Evolutionary conservation across 352 stramenopile species (phyloP).

Genomic region (Phytopythium kandeliae): DNA sequence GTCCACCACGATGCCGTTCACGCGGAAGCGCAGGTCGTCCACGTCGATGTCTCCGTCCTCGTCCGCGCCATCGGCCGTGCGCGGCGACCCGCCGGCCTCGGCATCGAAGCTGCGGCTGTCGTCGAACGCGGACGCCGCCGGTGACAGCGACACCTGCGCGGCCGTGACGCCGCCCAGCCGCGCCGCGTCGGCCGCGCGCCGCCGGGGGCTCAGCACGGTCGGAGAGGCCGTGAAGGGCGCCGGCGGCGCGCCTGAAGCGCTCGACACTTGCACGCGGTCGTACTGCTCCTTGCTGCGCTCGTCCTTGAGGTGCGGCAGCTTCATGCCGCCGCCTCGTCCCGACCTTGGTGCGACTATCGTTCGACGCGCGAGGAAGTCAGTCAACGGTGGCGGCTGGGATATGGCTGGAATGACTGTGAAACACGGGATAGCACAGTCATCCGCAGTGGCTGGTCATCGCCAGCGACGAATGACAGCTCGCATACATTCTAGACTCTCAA

Average conservation of each 20-base stretch:
- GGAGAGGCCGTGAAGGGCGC: background rate
- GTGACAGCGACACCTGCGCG: constrained; percentile 2
- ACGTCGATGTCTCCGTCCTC: constrained; percentile 6
- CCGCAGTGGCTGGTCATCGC: no score
- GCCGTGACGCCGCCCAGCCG: constrained; percentile 4
- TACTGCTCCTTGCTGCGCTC: constrained; percentile 6
- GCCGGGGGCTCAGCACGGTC: constrained; percentile 3
- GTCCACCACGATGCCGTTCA: constrained; percentile 73
- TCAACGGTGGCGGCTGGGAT: no score
- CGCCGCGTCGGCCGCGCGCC: constrained; percentile 3
- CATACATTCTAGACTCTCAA: no score
- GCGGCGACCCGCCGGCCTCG: constrained; percentile 3
- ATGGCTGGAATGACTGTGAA: no score
- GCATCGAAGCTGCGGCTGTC: constrained; percentile 7
- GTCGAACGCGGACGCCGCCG: constrained; percentile 1
- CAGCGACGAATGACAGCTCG: no score
- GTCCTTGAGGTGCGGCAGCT: constrained; percentile 7
- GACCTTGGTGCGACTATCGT: no score
- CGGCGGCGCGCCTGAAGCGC: background rate
- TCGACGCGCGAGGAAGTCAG: no score
- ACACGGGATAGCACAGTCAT: no score
- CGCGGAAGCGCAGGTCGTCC: constrained; percentile 49
- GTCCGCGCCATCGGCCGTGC: background rate
- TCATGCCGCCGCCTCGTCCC: no score
- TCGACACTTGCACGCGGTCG: constrained; percentile 5